Evolutionary conservation across 2,329 filamentous ascomycete genomes (phyloP).

Genomic region (Pseudogymnoascus sp.): DNA sequence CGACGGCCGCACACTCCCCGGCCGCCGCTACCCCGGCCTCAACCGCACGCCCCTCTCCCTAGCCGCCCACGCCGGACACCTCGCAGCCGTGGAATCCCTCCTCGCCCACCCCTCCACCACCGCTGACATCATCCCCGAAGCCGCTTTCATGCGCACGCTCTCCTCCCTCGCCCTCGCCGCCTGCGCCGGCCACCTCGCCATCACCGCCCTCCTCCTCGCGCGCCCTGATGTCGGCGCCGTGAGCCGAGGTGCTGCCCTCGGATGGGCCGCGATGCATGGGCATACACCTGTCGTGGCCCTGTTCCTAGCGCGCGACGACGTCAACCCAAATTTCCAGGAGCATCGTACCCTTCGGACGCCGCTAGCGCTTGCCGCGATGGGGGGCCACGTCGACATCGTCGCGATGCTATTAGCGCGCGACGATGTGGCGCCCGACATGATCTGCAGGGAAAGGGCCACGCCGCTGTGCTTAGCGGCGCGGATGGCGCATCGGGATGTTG

Average conservation of each 20-base stretch:
- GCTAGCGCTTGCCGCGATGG: neutral
- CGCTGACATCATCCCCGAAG: no score
- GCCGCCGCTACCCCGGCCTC: neutral
- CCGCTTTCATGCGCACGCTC: no score
- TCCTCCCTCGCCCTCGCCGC: neutral
- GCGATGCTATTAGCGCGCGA: neutral
- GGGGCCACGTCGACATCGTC: neutral
- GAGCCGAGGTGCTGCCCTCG: neutral
- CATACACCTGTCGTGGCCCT: neutral
- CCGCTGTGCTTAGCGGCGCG: neutral
- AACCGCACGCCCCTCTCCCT: neutral
- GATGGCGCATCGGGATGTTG: neutral
- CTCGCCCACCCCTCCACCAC: neutral
- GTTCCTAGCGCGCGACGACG: neutral
- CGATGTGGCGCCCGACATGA: neutral
- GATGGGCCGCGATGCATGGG: neutral
- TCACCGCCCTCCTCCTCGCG: neutral
- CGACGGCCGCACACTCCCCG: neutral
- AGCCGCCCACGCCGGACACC: neutral
- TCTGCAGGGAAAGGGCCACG: neutral
- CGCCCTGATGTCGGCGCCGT: neutral
- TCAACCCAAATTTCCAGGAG: neutral
- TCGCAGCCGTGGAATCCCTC: neutral
- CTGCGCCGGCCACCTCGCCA: neutral
- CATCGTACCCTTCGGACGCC: neutral